Percentiles rank a stretch among this genome's conserved stretches.
Evolutionary conservation across 2,329 filamentous ascomycete species (phyloP).

Genomic region (Hypoxylon sp.): DNA sequence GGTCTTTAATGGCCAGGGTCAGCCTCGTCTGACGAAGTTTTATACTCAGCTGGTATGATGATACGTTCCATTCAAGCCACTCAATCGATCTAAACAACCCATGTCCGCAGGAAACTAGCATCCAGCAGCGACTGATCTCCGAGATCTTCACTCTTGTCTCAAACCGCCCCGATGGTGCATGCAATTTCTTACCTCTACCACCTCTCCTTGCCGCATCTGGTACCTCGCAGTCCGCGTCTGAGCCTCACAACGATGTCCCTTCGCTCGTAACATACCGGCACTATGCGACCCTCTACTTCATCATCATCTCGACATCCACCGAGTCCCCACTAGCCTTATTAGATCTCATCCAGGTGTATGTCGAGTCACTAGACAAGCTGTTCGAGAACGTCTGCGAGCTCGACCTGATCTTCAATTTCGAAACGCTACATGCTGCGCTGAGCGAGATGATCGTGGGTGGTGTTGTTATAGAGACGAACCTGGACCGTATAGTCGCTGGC

Average conservation of each 20-base stretch:
- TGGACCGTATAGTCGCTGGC: conserved; percentile 89
- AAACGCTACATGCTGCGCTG: conserved; percentile 91
- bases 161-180: conserved; percentile 90
- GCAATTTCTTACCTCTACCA: conserved; percentile 92
- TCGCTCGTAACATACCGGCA: conserved; percentile 97
- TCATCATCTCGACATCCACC: conserved; percentile 95
- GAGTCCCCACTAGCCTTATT: conserved; percentile 96
- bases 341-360: conserved; percentile 97
- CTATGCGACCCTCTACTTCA: conserved; percentile 99
- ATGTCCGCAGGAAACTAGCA: conserved; percentile 84
- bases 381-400: conserved; percentile 99
- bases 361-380: conserved; percentile 92
- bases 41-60: conserved; percentile 89
- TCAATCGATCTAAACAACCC: conserved; percentile 3
- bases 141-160: conserved; percentile 98
- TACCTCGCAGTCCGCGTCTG: conserved; percentile 74
- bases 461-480: conserved; percentile 91
- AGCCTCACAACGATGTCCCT: conserved; percentile 87
- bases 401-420: conserved; percentile 98
- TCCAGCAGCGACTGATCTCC: conserved; percentile 95
- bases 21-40: conserved; percentile 97
- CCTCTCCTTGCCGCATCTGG: conserved; percentile 74
- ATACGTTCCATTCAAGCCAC: conserved; percentile 5
- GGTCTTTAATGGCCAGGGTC: conserved; percentile 98
- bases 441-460: conserved; percentile 96